Conservation (phyloP, 805 yeast species). For the Scheffersomyces amazonensis region DNA sequence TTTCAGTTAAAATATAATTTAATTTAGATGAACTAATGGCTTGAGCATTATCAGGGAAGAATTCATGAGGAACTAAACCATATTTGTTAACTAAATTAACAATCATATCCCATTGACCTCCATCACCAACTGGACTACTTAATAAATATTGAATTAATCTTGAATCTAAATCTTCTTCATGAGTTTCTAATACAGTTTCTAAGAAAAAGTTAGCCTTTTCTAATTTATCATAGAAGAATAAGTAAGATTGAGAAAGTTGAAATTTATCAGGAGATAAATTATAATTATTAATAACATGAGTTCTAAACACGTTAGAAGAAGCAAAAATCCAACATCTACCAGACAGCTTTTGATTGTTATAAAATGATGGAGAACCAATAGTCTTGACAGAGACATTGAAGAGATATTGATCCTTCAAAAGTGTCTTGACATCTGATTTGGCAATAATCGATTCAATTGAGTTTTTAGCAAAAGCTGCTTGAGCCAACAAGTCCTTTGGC, state of each 20-base stretch:
- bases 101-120: slow-evolving; percentile 89
- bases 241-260: slow-evolving; percentile 74
- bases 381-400: slow-evolving; percentile 35
- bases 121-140: slow-evolving; percentile 69
- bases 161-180: slow-evolving; percentile 62
- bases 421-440: slow-evolving; percentile 19
- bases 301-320: slow-evolving; percentile 68
- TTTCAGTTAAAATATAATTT: slow-evolving; percentile 63
- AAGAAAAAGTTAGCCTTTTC: slow-evolving; percentile 81
- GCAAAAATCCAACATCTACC: slow-evolving; percentile 94
- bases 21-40: slow-evolving; percentile 52
- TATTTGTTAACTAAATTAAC: slow-evolving; percentile 74
- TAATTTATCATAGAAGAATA: slow-evolving; percentile 82
- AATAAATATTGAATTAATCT: slow-evolving; percentile 67
- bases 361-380: slow-evolving; percentile 33
- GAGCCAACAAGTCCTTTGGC: slow-evolving; percentile 50
- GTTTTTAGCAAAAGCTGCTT: slow-evolving; percentile 51
- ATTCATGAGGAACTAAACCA: slow-evolving; percentile 72
- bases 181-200: slow-evolving; percentile 72
- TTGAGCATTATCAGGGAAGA: slow-evolving; percentile 68
- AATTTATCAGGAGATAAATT: slow-evolving; percentile 52
- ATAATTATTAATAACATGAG: slow-evolving; percentile 58
- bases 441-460: slow-evolving; percentile 43
- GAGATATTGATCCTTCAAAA: slow-evolving; percentile 26
- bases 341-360: slow-evolving; percentile 62